These are phyloP conservation scores for Turritis glabra DNA, from an alignment of 345 rosid species.

Conservation along the genomic window DNA sequence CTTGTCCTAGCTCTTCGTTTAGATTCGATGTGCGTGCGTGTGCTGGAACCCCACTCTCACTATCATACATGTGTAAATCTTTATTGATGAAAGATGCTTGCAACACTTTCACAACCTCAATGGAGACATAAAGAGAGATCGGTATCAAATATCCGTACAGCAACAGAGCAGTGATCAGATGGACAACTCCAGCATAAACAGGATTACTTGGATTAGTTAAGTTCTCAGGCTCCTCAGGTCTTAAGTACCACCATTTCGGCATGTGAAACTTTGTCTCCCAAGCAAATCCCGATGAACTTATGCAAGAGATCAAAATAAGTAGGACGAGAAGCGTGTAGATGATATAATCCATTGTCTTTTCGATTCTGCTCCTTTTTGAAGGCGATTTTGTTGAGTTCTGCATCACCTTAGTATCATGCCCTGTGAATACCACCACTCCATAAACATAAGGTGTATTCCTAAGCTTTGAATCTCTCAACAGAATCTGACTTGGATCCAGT, in stretches of 20 bases:
- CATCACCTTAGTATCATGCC: constrained; percentile 95
- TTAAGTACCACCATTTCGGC: constrained; percentile 85
- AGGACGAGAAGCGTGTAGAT: constrained; percentile 77
- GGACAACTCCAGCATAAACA: constrained; percentile 65
- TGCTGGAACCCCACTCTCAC: constrained; percentile 80
- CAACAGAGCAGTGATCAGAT: constrained; percentile 89
- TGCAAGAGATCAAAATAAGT: constrained; percentile 67
- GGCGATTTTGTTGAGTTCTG: constrained; percentile 91
- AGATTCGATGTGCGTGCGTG: constrained; percentile 94
- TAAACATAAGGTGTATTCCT: constrained; percentile 80
- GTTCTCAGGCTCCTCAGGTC: constrained; percentile 49
- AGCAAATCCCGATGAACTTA: constrained; percentile 85
- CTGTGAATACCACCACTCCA: constrained; percentile 86
- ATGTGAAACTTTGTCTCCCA: constrained; percentile 72
- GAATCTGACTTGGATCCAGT: constrained; percentile 86
- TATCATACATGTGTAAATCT: constrained; percentile 85
- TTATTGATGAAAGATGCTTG: constrained; percentile 92
- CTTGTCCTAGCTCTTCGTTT: constrained; percentile 97
- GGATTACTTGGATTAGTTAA: constrained; percentile 68
- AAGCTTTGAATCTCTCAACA: constrained; percentile 96
- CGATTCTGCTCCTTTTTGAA: constrained; percentile 81
- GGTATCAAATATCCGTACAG: constrained; percentile 97
- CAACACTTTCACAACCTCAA: constrained; percentile 93
- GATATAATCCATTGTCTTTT: constrained; percentile 85
- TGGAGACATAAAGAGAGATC: constrained; percentile 93